Evolutionary conservation across 305 asterid species (phyloP).

Genomic region (Fraxinus ornus): DNA sequence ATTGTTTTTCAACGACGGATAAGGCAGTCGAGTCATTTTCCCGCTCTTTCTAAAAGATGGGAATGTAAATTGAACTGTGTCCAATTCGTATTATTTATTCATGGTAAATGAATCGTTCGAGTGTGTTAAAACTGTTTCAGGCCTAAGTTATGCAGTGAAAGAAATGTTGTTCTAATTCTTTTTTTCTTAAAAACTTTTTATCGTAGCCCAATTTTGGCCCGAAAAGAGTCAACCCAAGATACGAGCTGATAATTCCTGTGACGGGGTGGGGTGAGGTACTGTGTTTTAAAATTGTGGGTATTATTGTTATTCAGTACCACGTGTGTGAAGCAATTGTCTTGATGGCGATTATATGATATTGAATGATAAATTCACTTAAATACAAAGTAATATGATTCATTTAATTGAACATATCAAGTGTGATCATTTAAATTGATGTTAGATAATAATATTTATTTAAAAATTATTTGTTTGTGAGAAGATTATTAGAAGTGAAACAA

Average conservation of each 20-base stretch:
- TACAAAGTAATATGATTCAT: too few species aligned
- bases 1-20: background rate
- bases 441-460: too few species aligned
- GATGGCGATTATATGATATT: background rate
- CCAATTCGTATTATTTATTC: too few species aligned
- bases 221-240: background rate
- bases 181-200: background rate
- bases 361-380: background rate
- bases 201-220: background rate
- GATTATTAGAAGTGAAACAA: background rate
- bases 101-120: background rate
- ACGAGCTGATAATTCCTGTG: background rate
- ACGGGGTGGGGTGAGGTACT: background rate
- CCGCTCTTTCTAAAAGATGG: background rate
- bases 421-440: too few species aligned
- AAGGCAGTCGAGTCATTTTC: background rate
- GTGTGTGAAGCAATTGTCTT: too few species aligned
- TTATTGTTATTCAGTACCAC: too few species aligned
- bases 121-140: background rate
- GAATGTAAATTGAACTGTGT: background rate
- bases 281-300: background rate
- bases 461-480: background rate
- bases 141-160: background rate
- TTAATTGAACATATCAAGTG: too few species aligned
- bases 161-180: background rate